Conservation (phyloP, 176 grass and related monocot species). For the sorghum (Sorghum bicolor) region DNA sequence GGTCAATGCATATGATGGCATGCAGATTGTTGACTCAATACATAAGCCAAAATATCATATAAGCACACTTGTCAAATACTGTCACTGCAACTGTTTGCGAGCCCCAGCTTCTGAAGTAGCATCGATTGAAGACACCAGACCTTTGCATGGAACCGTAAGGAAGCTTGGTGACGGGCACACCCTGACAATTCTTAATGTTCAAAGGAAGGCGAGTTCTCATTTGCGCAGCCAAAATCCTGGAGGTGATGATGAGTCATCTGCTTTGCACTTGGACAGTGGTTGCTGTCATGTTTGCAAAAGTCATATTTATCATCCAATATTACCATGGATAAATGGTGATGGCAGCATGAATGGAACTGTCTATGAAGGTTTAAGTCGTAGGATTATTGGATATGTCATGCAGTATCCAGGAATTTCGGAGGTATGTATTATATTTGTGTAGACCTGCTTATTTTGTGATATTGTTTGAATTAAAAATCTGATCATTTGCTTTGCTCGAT, state of each 20-base stretch:
- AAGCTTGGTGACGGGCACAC: constrained; percentile 65
- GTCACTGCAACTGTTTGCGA: constrained; percentile 30
- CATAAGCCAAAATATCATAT: constrained; percentile 82
- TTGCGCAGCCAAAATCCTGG: constrained; percentile 8
- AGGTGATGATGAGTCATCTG: constrained; percentile 8
- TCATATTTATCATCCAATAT: constrained; percentile 61
- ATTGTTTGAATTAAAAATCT: not conserved
- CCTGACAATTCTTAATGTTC: constrained; percentile 53
- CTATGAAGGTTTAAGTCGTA: constrained; percentile 65
- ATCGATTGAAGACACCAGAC: constrained; percentile 19
- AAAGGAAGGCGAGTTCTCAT: constrained; percentile 18
- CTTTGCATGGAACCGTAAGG: constrained; percentile 34
- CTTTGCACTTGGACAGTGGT: constrained; percentile 15
- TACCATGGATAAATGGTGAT: constrained; percentile 94
- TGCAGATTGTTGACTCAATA: constrained; percentile 62
- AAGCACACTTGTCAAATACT: constrained; percentile 30
- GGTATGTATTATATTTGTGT: constrained; percentile 37
- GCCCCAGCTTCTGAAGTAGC: constrained; percentile 24
- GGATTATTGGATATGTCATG: constrained; percentile 76
- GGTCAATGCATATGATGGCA: constrained; percentile 80
- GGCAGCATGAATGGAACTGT: constrained; percentile 64
- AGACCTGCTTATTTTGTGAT: not conserved
- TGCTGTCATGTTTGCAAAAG: constrained; percentile 18
- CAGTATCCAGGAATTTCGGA: constrained; percentile 73
- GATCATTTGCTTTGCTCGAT: not conserved